phyloP scores from a whole-genome alignment of 2,329 filamentous ascomycete species.

The Trichoderma afroharzianum region DNA sequence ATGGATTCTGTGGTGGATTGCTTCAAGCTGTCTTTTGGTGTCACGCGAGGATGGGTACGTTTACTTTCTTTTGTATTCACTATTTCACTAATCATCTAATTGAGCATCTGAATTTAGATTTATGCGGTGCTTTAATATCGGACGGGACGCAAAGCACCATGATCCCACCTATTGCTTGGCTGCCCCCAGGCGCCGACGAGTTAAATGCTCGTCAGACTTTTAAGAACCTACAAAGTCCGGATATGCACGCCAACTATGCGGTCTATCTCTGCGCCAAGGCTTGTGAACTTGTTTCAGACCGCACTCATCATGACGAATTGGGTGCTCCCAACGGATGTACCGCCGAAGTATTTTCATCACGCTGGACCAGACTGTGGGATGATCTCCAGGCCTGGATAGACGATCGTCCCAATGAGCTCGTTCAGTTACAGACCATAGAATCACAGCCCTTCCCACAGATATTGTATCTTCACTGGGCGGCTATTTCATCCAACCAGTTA shows the following conservation, averaged over 20 bases:
- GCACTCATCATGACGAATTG: slow-evolving; percentile 46
- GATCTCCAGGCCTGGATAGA: slow-evolving; percentile 47
- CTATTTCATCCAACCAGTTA: slow-evolving; percentile 55
- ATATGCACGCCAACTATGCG: slow-evolving; percentile 58
- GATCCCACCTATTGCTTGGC: neutral
- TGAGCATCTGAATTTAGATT: neutral
- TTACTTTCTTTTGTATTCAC: neutral
- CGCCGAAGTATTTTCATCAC: slow-evolving; percentile 36
- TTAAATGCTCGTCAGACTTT: neutral
- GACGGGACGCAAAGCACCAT: slow-evolving; percentile 6
- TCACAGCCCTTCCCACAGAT: slow-evolving; percentile 48
- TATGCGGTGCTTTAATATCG: slow-evolving; percentile 1
- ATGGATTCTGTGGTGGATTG: slow-evolving; percentile 1
- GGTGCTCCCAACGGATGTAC: slow-evolving; percentile 44
- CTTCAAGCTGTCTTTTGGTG: slow-evolving; percentile 9
- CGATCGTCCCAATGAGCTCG: slow-evolving; percentile 44
- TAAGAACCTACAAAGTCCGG: slow-evolving; percentile 29
- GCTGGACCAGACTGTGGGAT: slow-evolving; percentile 48
- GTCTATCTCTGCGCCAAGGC: slow-evolving; percentile 54
- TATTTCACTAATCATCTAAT: neutral
- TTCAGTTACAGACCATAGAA: slow-evolving; percentile 42
- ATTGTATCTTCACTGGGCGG: slow-evolving; percentile 51
- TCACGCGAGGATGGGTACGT: slow-evolving; percentile 5
- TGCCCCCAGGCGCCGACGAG: neutral
- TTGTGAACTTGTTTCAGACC: slow-evolving; percentile 48